Evolutionary conservation across 2,329 filamentous ascomycete species (phyloP).

Genomic region (Metarhizium rileyi): DNA sequence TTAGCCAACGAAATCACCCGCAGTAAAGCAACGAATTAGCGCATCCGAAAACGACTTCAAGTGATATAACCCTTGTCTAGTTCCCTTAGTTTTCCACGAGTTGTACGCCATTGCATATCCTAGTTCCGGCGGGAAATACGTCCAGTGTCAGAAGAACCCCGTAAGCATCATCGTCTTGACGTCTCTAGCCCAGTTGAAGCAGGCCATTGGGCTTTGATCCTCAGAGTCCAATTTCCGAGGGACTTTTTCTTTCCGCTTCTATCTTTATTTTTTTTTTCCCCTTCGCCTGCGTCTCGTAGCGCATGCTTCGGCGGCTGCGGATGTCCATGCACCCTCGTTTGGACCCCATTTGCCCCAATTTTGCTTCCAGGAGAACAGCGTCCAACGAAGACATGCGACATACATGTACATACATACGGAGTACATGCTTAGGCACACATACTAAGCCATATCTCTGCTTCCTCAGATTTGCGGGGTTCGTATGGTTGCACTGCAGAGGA

Average conservation of each 20-base stretch:
- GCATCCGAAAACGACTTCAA: neutral
- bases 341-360: slow-evolving; percentile 2
- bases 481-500: slow-evolving; percentile 11
- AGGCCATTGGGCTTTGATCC: neutral
- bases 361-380: slow-evolving; percentile 1
- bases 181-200: neutral
- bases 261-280: neutral
- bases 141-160: slow-evolving; percentile 1
- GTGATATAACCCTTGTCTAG: neutral
- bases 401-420: neutral
- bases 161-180: neutral
- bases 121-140: neutral
- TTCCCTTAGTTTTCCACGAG: neutral
- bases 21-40: slow-evolving; percentile 1
- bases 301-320: slow-evolving; percentile 3
- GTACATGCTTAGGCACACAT: neutral
- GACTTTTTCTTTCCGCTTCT: neutral
- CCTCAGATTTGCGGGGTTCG: slow-evolving; percentile 8
- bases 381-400: neutral
- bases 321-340: neutral
- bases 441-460: neutral
- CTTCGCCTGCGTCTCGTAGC: neutral
- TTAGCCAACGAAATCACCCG: neutral
- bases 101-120: neutral
- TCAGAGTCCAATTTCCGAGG: neutral